Conservation (phyloP, 371 early-diverging fungal species). For the Catenaria anguillulae region DNA sequence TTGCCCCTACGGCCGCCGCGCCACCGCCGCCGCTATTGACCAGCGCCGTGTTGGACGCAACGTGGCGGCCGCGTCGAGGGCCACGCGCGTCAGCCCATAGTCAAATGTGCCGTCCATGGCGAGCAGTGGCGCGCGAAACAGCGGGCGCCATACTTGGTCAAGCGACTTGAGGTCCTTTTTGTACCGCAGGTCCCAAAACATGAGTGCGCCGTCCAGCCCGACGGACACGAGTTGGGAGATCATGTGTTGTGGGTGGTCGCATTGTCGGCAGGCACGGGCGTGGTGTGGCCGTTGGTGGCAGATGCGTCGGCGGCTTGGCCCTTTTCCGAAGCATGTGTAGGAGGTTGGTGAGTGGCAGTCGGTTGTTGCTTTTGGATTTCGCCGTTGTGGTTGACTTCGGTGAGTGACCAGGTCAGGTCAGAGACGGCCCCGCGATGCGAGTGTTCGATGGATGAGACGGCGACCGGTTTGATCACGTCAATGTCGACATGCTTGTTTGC, state of each 20-base stretch:
- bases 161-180: slow-evolving; percentile 30
- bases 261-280: too few species aligned
- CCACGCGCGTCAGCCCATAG: slow-evolving; percentile 30
- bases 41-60: too few species aligned
- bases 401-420: slow-evolving; percentile 31
- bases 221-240: slow-evolving; percentile 26
- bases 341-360: too few species aligned
- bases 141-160: slow-evolving; percentile 37
- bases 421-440: slow-evolving; percentile 27
- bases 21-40: too few species aligned
- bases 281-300: too few species aligned
- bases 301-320: too few species aligned
- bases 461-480: slow-evolving; percentile 22
- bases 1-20: too few species aligned
- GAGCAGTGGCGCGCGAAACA: slow-evolving; percentile 27
- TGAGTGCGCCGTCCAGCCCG: slow-evolving; percentile 33
- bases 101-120: slow-evolving; percentile 38
- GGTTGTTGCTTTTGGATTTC: too few species aligned
- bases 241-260: slow-evolving; percentile 14
- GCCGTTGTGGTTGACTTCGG: slow-evolving; percentile 16
- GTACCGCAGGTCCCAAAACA: slow-evolving; percentile 34
- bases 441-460: slow-evolving; percentile 33
- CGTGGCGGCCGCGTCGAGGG: slow-evolving; percentile 9
- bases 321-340: too few species aligned
- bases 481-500: slow-evolving; percentile 13